Percentiles rank a stretch among this genome's conserved stretches.
These are phyloP conservation scores for Rhizopogon salebrosus DNA, from an alignment of 768 basidiomycete genomes.

Conservation along the genomic window DNA sequence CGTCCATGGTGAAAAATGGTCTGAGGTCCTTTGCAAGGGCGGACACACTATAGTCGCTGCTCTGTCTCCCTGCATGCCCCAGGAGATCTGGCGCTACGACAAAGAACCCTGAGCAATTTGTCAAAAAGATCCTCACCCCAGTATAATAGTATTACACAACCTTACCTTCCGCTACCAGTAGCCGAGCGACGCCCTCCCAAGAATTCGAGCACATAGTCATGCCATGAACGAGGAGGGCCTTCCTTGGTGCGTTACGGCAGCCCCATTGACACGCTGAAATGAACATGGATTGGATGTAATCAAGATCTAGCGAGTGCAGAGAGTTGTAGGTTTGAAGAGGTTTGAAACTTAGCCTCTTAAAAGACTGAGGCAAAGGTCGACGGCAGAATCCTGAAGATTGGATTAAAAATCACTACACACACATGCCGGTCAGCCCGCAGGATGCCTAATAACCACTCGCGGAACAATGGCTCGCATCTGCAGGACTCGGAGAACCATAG, in stretches of 20 bases:
- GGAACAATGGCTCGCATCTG: no score
- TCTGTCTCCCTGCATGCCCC: slow-evolving; percentile 9
- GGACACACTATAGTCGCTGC: slow-evolving; percentile 6
- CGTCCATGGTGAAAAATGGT: slow-evolving; percentile 6
- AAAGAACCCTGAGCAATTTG: slow-evolving; percentile 11
- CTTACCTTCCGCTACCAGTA: slow-evolving; percentile 14
- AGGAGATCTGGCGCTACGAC: slow-evolving; percentile 16
- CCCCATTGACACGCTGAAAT: slow-evolving; percentile 13
- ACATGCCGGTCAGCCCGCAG: no score
- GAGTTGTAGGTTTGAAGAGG: no score
- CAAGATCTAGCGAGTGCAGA: no score
- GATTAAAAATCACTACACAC: no score
- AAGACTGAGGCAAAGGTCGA: no score
- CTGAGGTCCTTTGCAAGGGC: slow-evolving; percentile 9
- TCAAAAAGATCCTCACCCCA: not conserved
- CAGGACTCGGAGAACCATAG: no score
- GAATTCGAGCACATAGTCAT: slow-evolving; percentile 11
- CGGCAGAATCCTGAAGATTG: no score
- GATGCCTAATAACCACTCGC: no score
- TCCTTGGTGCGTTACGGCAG: slow-evolving; percentile 8
- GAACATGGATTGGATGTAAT: not conserved
- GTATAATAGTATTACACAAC: not conserved
- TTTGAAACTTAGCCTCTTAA: no score
- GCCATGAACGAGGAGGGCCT: slow-evolving; percentile 12
- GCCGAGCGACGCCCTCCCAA: slow-evolving; percentile 12